phyloP scores from a whole-genome alignment of 2,329 filamentous ascomycete genomes.

The Metarhizium guizhouense region DNA sequence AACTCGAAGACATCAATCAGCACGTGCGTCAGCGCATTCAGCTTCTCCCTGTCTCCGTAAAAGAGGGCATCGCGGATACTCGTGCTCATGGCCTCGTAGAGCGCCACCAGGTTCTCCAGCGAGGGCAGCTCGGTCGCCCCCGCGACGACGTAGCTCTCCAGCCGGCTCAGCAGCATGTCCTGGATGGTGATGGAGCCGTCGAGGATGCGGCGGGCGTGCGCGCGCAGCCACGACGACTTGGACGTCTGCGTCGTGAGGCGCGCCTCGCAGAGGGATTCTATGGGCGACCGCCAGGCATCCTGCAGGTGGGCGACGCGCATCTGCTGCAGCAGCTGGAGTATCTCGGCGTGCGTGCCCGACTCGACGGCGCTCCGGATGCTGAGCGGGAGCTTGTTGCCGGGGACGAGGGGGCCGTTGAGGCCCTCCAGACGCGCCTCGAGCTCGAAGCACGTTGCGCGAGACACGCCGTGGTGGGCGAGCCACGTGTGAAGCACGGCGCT shows the following conservation, averaged over 20 bases:
- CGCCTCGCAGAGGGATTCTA: slow-evolving; percentile 7
- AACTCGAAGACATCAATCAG: slow-evolving; percentile 24
- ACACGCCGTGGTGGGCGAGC: slow-evolving; percentile 25
- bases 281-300: slow-evolving; percentile 16
- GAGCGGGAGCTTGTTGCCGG: slow-evolving; percentile 7
- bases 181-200: neutral
- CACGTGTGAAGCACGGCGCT: slow-evolving; percentile 26
- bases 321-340: slow-evolving; percentile 21
- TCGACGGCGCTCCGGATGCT: slow-evolving; percentile 20
- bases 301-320: slow-evolving; percentile 16
- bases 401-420: too few relatives aligned
- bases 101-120: slow-evolving; percentile 12
- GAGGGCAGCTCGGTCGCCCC: neutral
- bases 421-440: slow-evolving; percentile 19
- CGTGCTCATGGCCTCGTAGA: slow-evolving; percentile 16
- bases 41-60: slow-evolving; percentile 17
- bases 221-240: neutral
- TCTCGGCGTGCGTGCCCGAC: slow-evolving; percentile 19
- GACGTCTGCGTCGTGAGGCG: neutral
- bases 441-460: slow-evolving; percentile 23
- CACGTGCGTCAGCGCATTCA: slow-evolving; percentile 26
- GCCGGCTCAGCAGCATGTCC: neutral
- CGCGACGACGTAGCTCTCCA: neutral
- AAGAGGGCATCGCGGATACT: slow-evolving; percentile 21
- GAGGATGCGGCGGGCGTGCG: neutral